A percentile compares a stretch with the other conserved stretches of the same genome.
Evolutionary conservation across 108 stramenopile species (phyloP).

Genomic region (Parietichytrium sp.): DNA sequence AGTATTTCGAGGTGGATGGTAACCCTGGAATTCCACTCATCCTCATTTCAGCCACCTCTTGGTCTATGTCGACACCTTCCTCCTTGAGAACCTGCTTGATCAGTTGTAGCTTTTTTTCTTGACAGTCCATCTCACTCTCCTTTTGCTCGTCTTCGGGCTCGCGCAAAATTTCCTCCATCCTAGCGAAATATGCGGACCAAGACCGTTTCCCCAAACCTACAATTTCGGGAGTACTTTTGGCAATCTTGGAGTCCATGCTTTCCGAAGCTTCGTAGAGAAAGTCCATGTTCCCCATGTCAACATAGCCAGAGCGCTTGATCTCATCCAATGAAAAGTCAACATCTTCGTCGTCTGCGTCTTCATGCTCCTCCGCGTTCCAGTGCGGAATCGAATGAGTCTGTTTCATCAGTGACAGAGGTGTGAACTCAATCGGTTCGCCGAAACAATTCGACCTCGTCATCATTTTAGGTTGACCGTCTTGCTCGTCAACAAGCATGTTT

Average conservation of each 20-base stretch:
- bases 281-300: slow-evolving; percentile 22
- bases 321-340: not conserved
- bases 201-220: not conserved
- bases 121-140: not conserved
- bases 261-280: not conserved
- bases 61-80: not conserved
- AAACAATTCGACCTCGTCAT: not conserved
- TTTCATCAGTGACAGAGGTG: slow-evolving; percentile 4
- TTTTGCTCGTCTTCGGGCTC: not conserved
- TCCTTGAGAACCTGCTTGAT: not conserved
- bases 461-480: not conserved
- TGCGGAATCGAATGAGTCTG: not conserved
- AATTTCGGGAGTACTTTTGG: not conserved
- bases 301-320: slow-evolving; percentile 6
- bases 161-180: slow-evolving; percentile 13
- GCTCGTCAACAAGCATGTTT: not conserved
- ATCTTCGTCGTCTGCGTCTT: not conserved
- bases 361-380: not conserved
- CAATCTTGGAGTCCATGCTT: not conserved
- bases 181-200: not conserved
- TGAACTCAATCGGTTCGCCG: not conserved
- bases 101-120: not conserved
- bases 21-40: too few relatives aligned
- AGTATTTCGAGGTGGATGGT: too few relatives aligned
- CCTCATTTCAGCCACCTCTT: not conserved